These are phyloP conservation scores for Ascochyta rabiei DNA, from an alignment of 2,329 filamentous ascomycete species.

Conservation along the genomic window DNA sequence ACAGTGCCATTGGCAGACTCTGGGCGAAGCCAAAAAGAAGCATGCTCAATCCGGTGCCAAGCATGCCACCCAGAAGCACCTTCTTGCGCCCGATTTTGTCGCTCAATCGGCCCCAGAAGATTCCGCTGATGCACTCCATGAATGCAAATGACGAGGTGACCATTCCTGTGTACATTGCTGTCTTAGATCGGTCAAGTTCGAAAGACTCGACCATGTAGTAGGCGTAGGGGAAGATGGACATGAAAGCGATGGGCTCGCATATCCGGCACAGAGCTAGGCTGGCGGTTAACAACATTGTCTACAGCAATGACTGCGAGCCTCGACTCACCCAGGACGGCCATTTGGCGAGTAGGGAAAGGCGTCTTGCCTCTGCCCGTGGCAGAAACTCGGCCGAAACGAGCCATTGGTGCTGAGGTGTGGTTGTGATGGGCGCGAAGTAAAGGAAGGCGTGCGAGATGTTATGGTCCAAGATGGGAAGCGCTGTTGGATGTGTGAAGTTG, in stretches of 20 bases:
- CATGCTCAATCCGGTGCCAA: conserved; percentile 91
- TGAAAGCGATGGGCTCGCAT: conserved; percentile 98
- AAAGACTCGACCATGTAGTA: conserved; percentile 98
- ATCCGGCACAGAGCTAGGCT: conserved; percentile 83
- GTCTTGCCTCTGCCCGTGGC: conserved; percentile 42
- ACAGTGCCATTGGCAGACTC: conserved; percentile 79
- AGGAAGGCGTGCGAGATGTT: conserved; percentile 5
- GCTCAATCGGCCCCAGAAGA: conserved; percentile 92
- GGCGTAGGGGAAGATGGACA: conserved; percentile 98
- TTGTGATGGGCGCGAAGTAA: conserved; percentile 5
- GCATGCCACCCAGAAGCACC: conserved; percentile 84
- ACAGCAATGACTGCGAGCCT: neutral
- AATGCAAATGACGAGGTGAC: conserved; percentile 96
- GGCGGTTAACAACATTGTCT: conserved; percentile 1
- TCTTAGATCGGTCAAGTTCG: conserved; percentile 77
- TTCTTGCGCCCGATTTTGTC: conserved; percentile 93
- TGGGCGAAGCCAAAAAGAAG: conserved; percentile 89
- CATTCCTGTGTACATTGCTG: conserved; percentile 92
- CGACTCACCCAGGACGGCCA: conserved; percentile 60
- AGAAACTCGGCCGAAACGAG: conserved; percentile 36
- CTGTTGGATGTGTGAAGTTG: conserved; percentile 11
- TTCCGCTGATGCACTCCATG: conserved; percentile 89
- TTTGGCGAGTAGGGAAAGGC: conserved; percentile 63
- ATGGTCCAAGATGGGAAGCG: conserved; percentile 15
- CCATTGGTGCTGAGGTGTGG: conserved; percentile 31